Conservation (phyloP, 805 yeast species). For the Metschnikowia lochheadii region DNA sequence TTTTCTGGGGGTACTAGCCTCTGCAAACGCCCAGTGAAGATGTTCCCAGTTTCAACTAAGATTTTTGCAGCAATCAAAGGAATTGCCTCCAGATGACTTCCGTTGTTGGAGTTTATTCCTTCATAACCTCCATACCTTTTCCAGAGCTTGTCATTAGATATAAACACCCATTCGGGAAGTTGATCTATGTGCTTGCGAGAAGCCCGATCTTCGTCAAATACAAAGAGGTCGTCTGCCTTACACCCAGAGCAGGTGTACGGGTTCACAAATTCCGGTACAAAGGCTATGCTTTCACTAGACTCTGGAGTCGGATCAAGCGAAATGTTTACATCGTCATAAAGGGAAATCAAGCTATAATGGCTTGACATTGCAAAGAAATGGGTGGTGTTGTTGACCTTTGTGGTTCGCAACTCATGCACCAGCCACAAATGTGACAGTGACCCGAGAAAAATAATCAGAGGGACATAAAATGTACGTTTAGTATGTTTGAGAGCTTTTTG, state of each 20-base stretch:
- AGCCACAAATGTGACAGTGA: not conserved
- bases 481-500: too few species aligned
- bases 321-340: not conserved
- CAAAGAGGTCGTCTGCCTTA: not conserved
- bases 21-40: not conserved
- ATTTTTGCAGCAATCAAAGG: not conserved
- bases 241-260: not conserved
- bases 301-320: not conserved
- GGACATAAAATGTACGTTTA: not conserved
- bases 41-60: not conserved
- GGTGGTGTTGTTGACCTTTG: not conserved
- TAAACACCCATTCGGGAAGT: not conserved
- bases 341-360: not conserved
- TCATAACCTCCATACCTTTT: not conserved
- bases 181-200: not conserved
- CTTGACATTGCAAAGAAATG: not conserved
- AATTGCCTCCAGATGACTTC: not conserved
- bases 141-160: not conserved
- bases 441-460: too few species aligned
- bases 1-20: not conserved
- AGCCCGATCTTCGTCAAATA: not conserved
- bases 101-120: not conserved
- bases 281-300: not conserved
- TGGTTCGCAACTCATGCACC: slow-evolving; percentile 1
- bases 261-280: not conserved